Conservation (phyloP, 2,329 filamentous ascomycete genomes). For the Colletotrichum spinosum region DNA sequence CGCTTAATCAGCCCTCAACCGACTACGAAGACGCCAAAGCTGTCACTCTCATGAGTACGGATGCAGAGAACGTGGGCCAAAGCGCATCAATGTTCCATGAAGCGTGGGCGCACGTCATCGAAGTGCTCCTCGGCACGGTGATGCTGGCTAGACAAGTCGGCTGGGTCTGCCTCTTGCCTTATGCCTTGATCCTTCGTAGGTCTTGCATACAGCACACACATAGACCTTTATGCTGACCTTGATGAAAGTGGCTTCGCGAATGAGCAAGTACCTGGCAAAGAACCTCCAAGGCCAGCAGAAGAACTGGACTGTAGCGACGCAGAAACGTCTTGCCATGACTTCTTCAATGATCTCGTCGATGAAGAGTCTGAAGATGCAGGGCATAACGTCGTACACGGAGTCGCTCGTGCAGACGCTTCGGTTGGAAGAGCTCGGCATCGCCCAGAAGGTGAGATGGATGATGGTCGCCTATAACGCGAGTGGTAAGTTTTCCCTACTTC, state of each 20-base stretch:
- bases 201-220: background rate
- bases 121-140: conserved; percentile 34
- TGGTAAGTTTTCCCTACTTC: conserved; percentile 7
- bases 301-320: conserved; percentile 25
- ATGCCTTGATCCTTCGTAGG: conserved; percentile 51
- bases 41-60: conserved; percentile 36
- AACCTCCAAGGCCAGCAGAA: conserved; percentile 23
- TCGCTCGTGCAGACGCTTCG: conserved; percentile 47
- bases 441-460: conserved; percentile 34
- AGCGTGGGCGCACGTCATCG: conserved; percentile 39
- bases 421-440: conserved; percentile 44
- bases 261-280: conserved; percentile 19
- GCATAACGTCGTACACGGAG: conserved; percentile 46
- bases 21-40: conserved; percentile 12
- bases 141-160: conserved; percentile 40
- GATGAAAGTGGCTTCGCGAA: conserved; percentile 10
- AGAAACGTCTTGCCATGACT: conserved; percentile 46
- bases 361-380: conserved; percentile 51
- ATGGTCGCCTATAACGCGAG: conserved; percentile 32
- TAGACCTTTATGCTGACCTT: background rate
- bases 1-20: background rate
- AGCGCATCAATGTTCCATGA: conserved; percentile 37
- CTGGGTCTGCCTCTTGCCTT: conserved; percentile 44
- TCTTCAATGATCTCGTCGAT: conserved; percentile 46
- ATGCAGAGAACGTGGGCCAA: conserved; percentile 31